These are phyloP conservation scores for Seiridium cupressi DNA, from an alignment of 2,329 filamentous ascomycete genomes.

Conservation along the genomic window DNA sequence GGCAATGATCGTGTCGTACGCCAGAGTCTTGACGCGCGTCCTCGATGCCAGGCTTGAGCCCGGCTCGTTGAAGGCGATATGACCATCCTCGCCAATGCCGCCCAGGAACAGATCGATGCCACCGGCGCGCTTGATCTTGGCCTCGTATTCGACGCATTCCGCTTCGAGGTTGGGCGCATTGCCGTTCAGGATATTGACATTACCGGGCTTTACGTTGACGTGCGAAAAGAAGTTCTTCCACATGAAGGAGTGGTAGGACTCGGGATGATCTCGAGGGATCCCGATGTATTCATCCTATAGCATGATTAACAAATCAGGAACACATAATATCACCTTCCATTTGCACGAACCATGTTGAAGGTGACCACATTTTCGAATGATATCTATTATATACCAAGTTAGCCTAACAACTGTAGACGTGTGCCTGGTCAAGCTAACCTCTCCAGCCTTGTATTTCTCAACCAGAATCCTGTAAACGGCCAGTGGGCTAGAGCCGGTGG, in stretches of 20 bases:
- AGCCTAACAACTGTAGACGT: conserved; percentile 19
- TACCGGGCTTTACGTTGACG: conserved; percentile 76
- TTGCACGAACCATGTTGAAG: conserved; percentile 75
- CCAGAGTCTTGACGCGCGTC: conserved; percentile 82
- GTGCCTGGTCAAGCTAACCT: conserved; percentile 33
- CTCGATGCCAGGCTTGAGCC: conserved; percentile 75
- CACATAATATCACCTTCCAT: background rate
- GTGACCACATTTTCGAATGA: conserved; percentile 88
- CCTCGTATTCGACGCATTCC: conserved; percentile 79
- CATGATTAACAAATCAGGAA: background rate
- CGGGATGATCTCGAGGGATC: conserved; percentile 76
- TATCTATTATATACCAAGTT: conserved; percentile 50
- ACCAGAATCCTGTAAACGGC: conserved; percentile 77
- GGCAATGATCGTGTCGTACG: conserved; percentile 82
- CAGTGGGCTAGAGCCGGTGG: conserved; percentile 79
- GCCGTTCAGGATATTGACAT: conserved; percentile 82
- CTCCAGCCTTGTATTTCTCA: conserved; percentile 64
- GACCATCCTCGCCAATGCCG: conserved; percentile 81
- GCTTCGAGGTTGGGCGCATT: conserved; percentile 73
- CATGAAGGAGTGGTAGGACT: conserved; percentile 92
- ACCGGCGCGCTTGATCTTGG: conserved; percentile 69
- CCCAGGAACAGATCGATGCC: conserved; percentile 86
- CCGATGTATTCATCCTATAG: conserved; percentile 80
- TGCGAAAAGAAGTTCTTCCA: conserved; percentile 89
- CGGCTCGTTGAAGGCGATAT: conserved; percentile 90